Conservation (phyloP, 1,284 basidiomycete genomes). For the Rhodotorula sp. region DNA sequence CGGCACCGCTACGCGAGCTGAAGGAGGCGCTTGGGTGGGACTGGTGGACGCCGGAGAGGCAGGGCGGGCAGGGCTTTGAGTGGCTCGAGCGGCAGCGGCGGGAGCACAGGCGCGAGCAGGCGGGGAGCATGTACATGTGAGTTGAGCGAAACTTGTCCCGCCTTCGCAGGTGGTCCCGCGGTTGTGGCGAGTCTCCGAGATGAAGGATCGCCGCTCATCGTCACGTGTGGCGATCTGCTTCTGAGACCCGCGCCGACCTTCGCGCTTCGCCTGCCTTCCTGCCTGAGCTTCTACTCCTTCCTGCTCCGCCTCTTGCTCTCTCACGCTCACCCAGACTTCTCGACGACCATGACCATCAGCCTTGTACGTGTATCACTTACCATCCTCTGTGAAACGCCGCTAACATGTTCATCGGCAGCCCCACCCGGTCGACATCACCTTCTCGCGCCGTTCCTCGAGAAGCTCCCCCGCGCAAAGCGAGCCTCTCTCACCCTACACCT, state of each 20-base stretch:
- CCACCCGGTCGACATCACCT: background rate
- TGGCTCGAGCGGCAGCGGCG: slow-evolving; percentile 35
- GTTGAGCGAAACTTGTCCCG: background rate
- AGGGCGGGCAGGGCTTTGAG: slow-evolving; percentile 31
- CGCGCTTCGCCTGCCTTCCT: background rate
- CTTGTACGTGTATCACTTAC: background rate
- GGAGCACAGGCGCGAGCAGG: slow-evolving; percentile 20
- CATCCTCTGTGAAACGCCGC: no score
- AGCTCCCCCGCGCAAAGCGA: background rate
- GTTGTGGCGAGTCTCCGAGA: no score
- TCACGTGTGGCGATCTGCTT: background rate
- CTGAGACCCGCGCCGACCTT: background rate
- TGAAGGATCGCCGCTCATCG: background rate
- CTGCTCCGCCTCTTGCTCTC: background rate
- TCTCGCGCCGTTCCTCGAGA: background rate
- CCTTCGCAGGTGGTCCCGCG: no score
- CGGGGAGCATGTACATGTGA: slow-evolving; percentile 37
- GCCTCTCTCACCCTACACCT: background rate
- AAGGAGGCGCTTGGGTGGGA: slow-evolving; percentile 22
- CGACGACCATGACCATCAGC: background rate
- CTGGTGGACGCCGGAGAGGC: slow-evolving; percentile 28
- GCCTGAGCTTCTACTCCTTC: no score
- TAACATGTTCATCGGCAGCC: background rate
- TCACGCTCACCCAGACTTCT: background rate
- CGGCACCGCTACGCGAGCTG: slow-evolving; percentile 9